phyloP scores from a whole-genome alignment of 208 protist species.

The Endotrypanum monterogeii region DNA sequence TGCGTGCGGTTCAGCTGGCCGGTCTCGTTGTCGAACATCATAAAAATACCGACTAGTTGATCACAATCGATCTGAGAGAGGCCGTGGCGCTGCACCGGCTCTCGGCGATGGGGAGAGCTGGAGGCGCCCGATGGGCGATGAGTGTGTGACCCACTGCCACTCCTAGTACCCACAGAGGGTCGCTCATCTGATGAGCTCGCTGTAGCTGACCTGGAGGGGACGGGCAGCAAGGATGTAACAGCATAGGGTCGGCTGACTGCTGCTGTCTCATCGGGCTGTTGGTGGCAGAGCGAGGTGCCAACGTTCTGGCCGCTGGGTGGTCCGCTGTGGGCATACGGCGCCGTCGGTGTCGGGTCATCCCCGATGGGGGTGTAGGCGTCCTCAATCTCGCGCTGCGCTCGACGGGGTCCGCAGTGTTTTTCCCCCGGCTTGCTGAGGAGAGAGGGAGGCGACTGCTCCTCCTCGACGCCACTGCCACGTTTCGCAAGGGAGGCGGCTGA shows the following conservation, averaged over 20 bases:
- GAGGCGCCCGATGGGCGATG: slow-evolving; percentile 21
- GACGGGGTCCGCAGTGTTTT: slow-evolving; percentile 4
- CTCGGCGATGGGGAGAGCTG: neutral
- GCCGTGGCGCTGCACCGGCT: slow-evolving; percentile 57
- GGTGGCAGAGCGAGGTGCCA: neutral
- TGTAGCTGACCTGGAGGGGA: slow-evolving; percentile 7
- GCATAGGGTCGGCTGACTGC: neutral
- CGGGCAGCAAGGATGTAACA: neutral
- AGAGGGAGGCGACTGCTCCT: neutral
- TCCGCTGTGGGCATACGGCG: neutral
- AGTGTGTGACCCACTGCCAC: neutral
- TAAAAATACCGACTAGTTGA: slow-evolving; percentile 74
- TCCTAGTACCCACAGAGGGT: too few species aligned
- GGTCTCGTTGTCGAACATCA: slow-evolving; percentile 84
- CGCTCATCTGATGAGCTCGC: neutral
- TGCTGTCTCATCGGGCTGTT: neutral
- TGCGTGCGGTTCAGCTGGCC: slow-evolving; percentile 54
- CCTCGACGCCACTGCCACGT: neutral
- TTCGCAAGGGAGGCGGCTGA: neutral
- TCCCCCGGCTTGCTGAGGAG: neutral
- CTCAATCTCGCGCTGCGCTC: slow-evolving; percentile 29
- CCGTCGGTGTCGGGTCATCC: slow-evolving; percentile 16
- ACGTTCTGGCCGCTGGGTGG: neutral
- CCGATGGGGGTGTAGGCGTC: slow-evolving; percentile 24
- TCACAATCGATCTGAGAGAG: slow-evolving; percentile 82